Evolutionary conservation across 306 rosid genomes (phyloP).

Genomic region (Echinosophora koreensis): DNA sequence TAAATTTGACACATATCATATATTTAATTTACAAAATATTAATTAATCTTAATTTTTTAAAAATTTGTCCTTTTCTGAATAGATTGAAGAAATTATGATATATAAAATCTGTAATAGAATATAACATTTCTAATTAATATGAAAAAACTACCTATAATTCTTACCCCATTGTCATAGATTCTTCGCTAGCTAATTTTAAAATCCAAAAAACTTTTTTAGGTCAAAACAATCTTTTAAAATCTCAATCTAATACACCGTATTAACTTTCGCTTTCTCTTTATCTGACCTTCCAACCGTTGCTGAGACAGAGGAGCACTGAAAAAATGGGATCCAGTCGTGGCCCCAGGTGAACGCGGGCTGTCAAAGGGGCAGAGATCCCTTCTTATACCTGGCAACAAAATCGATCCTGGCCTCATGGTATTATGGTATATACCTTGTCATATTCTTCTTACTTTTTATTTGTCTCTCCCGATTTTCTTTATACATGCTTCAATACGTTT

Average conservation of each 20-base stretch:
- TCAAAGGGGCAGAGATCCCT: constrained; percentile 45
- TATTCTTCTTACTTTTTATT: constrained; percentile 41
- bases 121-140: too few species aligned
- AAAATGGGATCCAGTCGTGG: not conserved
- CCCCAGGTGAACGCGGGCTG: not conserved
- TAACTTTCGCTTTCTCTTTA: constrained; percentile 28
- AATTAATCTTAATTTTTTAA: too few species aligned
- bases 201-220: too few species aligned
- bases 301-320: not conserved
- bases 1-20: too few species aligned
- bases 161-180: constrained; percentile 8
- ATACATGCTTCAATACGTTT: not conserved
- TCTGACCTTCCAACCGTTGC: not conserved
- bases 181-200: not conserved
- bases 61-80: too few species aligned
- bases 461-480: not conserved
- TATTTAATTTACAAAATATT: too few species aligned
- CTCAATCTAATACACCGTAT: too few species aligned
- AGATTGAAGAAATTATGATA: too few species aligned
- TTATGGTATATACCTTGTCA: constrained; percentile 54
- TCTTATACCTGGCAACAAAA: too few species aligned
- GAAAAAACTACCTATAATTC: not conserved
- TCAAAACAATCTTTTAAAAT: too few species aligned
- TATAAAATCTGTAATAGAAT: too few species aligned
- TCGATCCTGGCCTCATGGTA: constrained; percentile 38